Evolutionary conservation across 2,329 filamentous ascomycete species (phyloP).

Genomic region (Trichoderma oligosporum): DNA sequence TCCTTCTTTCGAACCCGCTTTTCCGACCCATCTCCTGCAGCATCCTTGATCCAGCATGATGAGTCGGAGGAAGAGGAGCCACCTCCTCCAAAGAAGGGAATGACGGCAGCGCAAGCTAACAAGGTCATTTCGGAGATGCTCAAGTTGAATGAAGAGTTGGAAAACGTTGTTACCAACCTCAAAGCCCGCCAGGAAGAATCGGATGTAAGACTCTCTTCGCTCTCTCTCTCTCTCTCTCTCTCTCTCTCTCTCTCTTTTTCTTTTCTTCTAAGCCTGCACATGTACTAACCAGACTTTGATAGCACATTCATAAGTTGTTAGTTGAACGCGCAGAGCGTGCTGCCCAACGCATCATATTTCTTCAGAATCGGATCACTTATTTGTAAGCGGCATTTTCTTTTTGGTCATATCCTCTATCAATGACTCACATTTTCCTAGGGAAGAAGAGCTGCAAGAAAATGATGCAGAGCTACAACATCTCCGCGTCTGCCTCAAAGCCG

Average conservation of each 20-base stretch:
- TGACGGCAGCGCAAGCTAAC: conserved; percentile 36
- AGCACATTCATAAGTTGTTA: conserved; percentile 61
- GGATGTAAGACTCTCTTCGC: conserved; percentile 41
- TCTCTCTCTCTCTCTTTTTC: not conserved
- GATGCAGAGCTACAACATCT: conserved; percentile 60
- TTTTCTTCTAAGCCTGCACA: not conserved
- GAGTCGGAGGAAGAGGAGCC: conserved; percentile 27
- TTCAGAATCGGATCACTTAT: conserved; percentile 56
- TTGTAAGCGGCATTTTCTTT: conserved; percentile 42
- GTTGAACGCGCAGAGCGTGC: conserved; percentile 55
- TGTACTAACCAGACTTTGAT: not conserved
- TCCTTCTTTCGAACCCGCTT: conserved; percentile 39
- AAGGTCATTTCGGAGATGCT: conserved; percentile 36
- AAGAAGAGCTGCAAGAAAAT: conserved; percentile 52
- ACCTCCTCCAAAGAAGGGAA: conserved; percentile 29
- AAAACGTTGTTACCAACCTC: conserved; percentile 48
- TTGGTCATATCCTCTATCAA: not conserved
- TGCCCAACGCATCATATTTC: conserved; percentile 54
- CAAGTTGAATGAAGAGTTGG: conserved; percentile 49
- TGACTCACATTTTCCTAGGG: conserved; percentile 36
- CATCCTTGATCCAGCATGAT: conserved; percentile 31
- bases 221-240: not conserved
- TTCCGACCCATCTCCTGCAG: conserved; percentile 35
- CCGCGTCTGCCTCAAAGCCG: conserved; percentile 58
- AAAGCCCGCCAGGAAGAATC: conserved; percentile 56